phyloP scores from a whole-genome alignment of 2,329 filamentous ascomycete species.

The Diatrype stigma region DNA sequence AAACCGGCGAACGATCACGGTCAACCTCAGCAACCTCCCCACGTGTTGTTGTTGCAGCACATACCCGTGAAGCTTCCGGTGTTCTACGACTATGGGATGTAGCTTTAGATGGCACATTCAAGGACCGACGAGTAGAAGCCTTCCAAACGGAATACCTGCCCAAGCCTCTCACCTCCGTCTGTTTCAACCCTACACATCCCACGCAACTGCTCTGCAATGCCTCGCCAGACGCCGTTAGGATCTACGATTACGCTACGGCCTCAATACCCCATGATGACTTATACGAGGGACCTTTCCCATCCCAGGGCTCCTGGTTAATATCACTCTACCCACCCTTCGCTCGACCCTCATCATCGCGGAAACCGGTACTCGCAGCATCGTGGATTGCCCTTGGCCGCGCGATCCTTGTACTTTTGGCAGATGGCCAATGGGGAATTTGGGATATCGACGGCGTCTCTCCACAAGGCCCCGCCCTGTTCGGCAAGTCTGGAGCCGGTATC shows the following conservation, averaged over 20 bases:
- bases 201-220: slow-evolving; percentile 57
- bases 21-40: slow-evolving; percentile 23
- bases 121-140: slow-evolving; percentile 37
- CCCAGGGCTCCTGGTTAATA: slow-evolving; percentile 61
- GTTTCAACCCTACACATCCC: slow-evolving; percentile 57
- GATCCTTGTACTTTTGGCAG: slow-evolving; percentile 53
- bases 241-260: slow-evolving; percentile 57
- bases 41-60: slow-evolving; percentile 55
- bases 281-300: slow-evolving; percentile 46
- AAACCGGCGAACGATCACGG: slow-evolving; percentile 34
- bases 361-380: slow-evolving; percentile 57
- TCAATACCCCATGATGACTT: slow-evolving; percentile 49
- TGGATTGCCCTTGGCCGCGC: slow-evolving; percentile 60
- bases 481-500: slow-evolving; percentile 47
- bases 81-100: slow-evolving; percentile 56
- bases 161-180: slow-evolving; percentile 49
- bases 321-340: slow-evolving; percentile 57
- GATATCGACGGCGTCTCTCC: slow-evolving; percentile 58
- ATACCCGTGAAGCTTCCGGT: slow-evolving; percentile 56
- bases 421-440: slow-evolving; percentile 67
- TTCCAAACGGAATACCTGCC: slow-evolving; percentile 60
- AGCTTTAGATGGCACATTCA: slow-evolving; percentile 39
- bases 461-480: slow-evolving; percentile 41
- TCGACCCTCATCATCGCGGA: slow-evolving; percentile 46
- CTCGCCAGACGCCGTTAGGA: slow-evolving; percentile 51